Evolutionary conservation across 257 asterid species (phyloP).

Genomic region (Solanum paucissectum): DNA sequence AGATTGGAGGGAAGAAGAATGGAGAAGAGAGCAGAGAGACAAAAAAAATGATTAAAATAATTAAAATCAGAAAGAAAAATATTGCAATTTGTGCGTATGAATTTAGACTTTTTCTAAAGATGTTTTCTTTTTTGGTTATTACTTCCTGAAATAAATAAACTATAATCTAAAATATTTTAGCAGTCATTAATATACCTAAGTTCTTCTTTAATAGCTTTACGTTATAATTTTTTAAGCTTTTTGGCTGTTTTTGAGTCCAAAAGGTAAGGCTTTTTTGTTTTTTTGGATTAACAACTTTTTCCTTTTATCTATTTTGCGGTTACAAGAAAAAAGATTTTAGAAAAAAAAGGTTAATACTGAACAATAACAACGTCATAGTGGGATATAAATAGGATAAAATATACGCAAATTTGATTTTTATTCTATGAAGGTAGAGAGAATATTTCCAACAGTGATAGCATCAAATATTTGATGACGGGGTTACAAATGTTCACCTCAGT

Average conservation of each 20-base stretch:
- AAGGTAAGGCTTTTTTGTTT: neutral
- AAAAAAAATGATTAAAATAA: neutral
- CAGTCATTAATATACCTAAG: neutral
- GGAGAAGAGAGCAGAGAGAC: neutral
- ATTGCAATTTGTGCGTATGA: slow-evolving; percentile 18
- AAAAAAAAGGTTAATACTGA: neutral
- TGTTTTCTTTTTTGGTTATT: neutral
- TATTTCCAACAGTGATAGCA: neutral
- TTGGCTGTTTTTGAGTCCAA: neutral
- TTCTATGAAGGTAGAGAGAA: neutral
- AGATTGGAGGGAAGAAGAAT: slow-evolving; percentile 2
- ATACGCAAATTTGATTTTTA: rapidly evolving
- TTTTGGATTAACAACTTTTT: neutral
- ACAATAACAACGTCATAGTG: neutral
- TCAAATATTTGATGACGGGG: no score
- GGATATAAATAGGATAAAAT: neutral
- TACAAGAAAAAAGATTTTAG: no score
- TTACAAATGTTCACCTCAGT: neutral
- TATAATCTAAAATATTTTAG: neutral
- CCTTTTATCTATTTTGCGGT: neutral
- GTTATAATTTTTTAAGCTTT: neutral
- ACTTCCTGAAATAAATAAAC: neutral
- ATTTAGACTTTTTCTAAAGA: slow-evolving; percentile 14
- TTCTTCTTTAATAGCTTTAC: neutral
- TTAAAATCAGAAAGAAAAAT: neutral